phyloP scores from a whole-genome alignment of 1,139 yeast genomes.

The Magnusiomyces fungicola region DNA sequence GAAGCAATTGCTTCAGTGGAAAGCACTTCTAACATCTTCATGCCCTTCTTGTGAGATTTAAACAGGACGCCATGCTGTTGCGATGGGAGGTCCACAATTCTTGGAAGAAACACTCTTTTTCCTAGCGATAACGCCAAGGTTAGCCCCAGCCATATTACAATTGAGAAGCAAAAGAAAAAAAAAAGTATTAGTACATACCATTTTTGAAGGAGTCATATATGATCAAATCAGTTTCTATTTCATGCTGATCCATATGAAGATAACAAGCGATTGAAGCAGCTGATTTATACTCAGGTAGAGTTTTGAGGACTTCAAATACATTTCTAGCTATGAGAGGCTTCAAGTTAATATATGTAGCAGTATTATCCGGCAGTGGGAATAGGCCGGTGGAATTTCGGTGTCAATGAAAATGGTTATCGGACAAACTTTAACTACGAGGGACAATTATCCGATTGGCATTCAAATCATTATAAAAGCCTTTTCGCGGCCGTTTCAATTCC shows the following conservation, averaged over 20 bases:
- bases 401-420: no score
- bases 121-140: no score
- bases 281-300: conserved; percentile 35
- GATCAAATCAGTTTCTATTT: conserved; percentile 48
- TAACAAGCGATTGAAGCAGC: conserved; percentile 53
- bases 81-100: conserved; percentile 23
- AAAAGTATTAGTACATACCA: conserved; percentile 32
- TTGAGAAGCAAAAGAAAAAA: not conserved
- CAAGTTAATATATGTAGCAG: not conserved
- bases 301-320: conserved; percentile 32
- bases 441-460: not conserved
- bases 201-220: conserved; percentile 43
- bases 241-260: conserved; percentile 60
- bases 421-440: no score
- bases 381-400: no score
- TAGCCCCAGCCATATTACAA: not conserved
- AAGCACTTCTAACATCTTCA: conserved; percentile 50
- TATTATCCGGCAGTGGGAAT: no score
- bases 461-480: conserved; percentile 11
- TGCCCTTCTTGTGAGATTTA: conserved; percentile 40
- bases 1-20: conserved; percentile 38
- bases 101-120: conserved; percentile 34
- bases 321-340: conserved; percentile 21
- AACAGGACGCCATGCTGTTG: conserved; percentile 21
- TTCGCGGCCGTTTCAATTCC: conserved; percentile 3